Base-by-base conservation (phyloP, 1,139 yeast genomes). In the Barnettozyma hawaiiensis region DNA sequence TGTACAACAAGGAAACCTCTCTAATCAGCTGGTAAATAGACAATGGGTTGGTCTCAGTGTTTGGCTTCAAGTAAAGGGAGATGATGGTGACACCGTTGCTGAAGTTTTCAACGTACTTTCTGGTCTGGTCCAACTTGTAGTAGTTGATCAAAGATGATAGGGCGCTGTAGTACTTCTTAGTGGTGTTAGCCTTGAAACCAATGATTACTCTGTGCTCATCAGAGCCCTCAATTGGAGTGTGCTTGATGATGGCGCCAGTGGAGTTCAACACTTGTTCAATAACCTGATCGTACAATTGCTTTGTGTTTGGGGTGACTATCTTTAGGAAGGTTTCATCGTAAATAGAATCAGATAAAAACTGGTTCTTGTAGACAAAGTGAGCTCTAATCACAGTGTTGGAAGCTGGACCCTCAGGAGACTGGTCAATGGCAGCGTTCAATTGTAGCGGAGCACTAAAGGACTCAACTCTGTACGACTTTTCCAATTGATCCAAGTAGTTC, bases 51-150 rank as follows among this genome's bases (percentile, higher is more conserved):
- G 63, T 59, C 24, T 59, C 60, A 10, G 44, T 19, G 18, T 71
- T 67, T 40, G 87, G 83, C 38, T 78, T 76, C 58, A 92, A 76
- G 66, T 92, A 92, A 72, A 89, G 76, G 36, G 97, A 89, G 55
- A 89, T 80, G 45, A 90, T 76, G 28, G 96, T 83, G 46, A 83
- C 76, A 43, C 96, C 96, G 61, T 90, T 87, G 50, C 92, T 74
- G 63, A 92, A 92, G 61, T 90, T 95, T 65, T 92, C 98, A 47
- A 92, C 92, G 62, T 89, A 92, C 66, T 89, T 89, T 64, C 97
- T 78, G 34, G 95, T 81, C 44, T 92, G 81, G 43, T 79, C 77
- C 58, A 92, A 75, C 51, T 89, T 86, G 67, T 92, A 92, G 70
- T 89, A 92, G 62, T 84, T 85, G 56, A 92, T 92, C 62, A 92